A percentile compares a stretch with the other conserved stretches of the same genome.
phyloP scores from a whole-genome alignment of 2,329 filamentous ascomycete genomes.

The Cercospora berteroae region DNA sequence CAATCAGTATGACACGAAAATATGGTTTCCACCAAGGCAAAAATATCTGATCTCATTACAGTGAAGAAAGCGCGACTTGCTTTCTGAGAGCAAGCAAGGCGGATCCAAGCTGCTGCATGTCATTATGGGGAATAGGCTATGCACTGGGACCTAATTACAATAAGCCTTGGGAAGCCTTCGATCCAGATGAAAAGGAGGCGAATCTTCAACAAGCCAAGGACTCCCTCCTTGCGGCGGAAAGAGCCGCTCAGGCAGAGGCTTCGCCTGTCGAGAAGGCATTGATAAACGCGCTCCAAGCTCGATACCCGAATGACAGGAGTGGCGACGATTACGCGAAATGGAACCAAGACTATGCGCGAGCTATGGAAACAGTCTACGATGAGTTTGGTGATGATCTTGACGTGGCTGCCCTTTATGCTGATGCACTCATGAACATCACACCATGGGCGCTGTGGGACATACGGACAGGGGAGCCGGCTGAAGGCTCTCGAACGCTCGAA shows the following conservation, averaged over 20 bases:
- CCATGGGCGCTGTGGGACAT: slow-evolving; percentile 66
- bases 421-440: slow-evolving; percentile 64
- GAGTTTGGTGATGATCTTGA: slow-evolving; percentile 59
- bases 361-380: slow-evolving; percentile 58
- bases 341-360: slow-evolving; percentile 61
- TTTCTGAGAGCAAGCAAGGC: slow-evolving; percentile 59
- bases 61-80: slow-evolving; percentile 63
- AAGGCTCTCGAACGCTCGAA: slow-evolving; percentile 57
- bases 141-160: slow-evolving; percentile 74
- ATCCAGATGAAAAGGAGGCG: slow-evolving; percentile 56
- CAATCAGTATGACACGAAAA: slow-evolving; percentile 53
- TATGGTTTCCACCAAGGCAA: not conserved
- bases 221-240: slow-evolving; percentile 49
- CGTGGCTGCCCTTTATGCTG: slow-evolving; percentile 62
- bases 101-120: slow-evolving; percentile 60
- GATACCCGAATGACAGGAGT: slow-evolving; percentile 55
- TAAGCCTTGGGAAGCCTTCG: slow-evolving; percentile 73
- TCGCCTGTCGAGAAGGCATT: slow-evolving; percentile 61
- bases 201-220: slow-evolving; percentile 51
- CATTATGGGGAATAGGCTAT: slow-evolving; percentile 70
- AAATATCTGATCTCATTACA: not conserved
- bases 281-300: slow-evolving; percentile 59
- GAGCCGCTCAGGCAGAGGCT: slow-evolving; percentile 34
- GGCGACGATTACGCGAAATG: slow-evolving; percentile 55
- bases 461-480: slow-evolving; percentile 55